phyloP scores from a whole-genome alignment of 2,329 filamentous ascomycete genomes.

The Aspergillus fischeri region DNA sequence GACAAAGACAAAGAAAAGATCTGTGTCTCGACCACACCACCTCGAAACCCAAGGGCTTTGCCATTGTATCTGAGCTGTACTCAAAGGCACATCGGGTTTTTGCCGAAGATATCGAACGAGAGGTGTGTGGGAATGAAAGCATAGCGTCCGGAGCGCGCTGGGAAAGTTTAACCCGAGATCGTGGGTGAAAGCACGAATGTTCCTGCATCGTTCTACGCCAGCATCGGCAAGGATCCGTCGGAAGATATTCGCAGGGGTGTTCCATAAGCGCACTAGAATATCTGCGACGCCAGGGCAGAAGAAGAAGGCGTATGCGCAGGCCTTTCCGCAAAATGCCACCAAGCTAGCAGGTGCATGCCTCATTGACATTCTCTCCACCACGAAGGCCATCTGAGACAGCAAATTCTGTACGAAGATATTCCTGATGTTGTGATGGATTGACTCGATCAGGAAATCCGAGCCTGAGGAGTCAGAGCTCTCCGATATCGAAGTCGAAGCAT shows the following conservation, averaged over 20 bases:
- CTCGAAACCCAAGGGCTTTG: slow-evolving; percentile 77
- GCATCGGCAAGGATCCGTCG: slow-evolving; percentile 69
- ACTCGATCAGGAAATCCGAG: slow-evolving; percentile 67
- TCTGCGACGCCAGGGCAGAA: slow-evolving; percentile 85
- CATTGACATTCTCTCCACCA: slow-evolving; percentile 84
- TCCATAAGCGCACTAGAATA: slow-evolving; percentile 77
- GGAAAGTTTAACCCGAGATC: slow-evolving; percentile 69
- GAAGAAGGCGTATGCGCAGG: slow-evolving; percentile 88
- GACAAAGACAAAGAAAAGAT: slow-evolving; percentile 86
- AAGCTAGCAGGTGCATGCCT: slow-evolving; percentile 67
- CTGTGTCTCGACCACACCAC: slow-evolving; percentile 83
- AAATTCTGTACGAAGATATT: slow-evolving; percentile 83
- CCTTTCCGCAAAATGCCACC: slow-evolving; percentile 84
- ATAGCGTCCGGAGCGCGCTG: slow-evolving; percentile 57
- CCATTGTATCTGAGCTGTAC: slow-evolving; percentile 73
- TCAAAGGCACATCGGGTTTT: slow-evolving; percentile 62
- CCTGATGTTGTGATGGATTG: slow-evolving; percentile 81
- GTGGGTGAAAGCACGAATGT: slow-evolving; percentile 52
- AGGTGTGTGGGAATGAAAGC: slow-evolving; percentile 59
- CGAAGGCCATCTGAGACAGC: slow-evolving; percentile 75
- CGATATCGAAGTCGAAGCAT: slow-evolving; percentile 42
- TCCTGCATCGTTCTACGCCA: slow-evolving; percentile 54
- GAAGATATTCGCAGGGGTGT: slow-evolving; percentile 63
- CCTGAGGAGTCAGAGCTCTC: slow-evolving; percentile 56
- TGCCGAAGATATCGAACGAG: slow-evolving; percentile 59